Evolutionary conservation across 2,329 filamentous ascomycete species (phyloP), one percentile per base, ranked within the genome.

Genomic region (Remersonia thermophila): DNA sequence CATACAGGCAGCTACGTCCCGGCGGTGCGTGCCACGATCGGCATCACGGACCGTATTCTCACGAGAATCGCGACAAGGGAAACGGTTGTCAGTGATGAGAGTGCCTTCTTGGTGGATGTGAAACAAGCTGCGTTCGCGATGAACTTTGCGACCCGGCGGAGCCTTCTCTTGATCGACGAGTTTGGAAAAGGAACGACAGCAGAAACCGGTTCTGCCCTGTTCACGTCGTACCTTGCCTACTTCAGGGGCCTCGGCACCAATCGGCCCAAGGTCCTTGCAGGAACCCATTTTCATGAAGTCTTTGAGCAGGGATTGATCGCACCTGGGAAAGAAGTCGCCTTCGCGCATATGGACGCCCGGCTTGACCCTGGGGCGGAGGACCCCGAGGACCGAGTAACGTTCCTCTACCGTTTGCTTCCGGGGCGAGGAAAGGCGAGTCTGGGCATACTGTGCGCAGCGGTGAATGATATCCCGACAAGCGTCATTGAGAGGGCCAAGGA

Each of bases 1-100:
- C 91, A 98, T 52, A 73, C 94, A 36, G 91, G 91, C 35, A 89
- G 85, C 54, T 96, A 83, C 53, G 83, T 98, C 1, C 89, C 91
- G 1, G 89, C 87, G 1, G 68, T 77, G 12, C 63, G 59, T 18
- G 89, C 87, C 7, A 71, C 60, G 1, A 79, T 98, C 43, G 89
- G 91, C 1, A 59, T 96, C 26, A 95, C 89, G 0, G 91, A 96
- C 62, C 93, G 83, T 52, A 93, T 98, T 31, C 60, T 96, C 33
- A 93, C 87, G 1, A 76, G 86, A 14, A 81, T 95, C 33, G 75
- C 82, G 13, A 87, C 86, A 0, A 66, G 77, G 42, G 75, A 80
- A 48, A 77, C 70, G 38, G 66, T 75, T 23, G 66, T 68, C 2
- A 62, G 62, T 13, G 64, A 67, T 14, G 73, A 78, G 45, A 79